phyloP scores from a whole-genome alignment of 768 basidiomycete species.

The Cantharellus cinnabarinus region DNA sequence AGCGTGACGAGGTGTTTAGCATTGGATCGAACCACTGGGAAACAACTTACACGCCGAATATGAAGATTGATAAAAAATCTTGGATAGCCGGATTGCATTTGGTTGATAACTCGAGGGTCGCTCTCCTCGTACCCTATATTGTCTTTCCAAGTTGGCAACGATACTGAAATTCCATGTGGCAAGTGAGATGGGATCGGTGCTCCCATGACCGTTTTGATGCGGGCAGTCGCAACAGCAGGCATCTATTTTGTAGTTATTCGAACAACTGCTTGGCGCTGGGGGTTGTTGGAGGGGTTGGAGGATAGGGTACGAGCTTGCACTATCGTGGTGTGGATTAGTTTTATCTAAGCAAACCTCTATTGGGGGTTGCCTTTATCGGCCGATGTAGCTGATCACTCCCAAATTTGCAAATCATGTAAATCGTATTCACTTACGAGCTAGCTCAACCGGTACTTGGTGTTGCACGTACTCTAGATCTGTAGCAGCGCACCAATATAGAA shows the following conservation, averaged over 20 bases:
- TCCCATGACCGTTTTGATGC: slow-evolving; percentile 3
- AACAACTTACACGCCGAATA: slow-evolving; percentile 54
- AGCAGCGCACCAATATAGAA: too few species aligned
- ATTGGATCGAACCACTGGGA: not conserved
- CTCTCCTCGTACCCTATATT: slow-evolving; percentile 86
- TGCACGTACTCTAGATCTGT: too few species aligned
- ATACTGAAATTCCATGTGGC: slow-evolving; percentile 87
- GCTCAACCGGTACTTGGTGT: too few species aligned
- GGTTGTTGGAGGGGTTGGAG: too few species aligned
- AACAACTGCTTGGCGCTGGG: too few species aligned
- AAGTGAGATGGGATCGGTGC: slow-evolving; percentile 16
- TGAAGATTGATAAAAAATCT: slow-evolving; percentile 81
- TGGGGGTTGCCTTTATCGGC: too few species aligned
- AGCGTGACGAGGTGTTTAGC: not conserved
- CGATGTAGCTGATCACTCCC: too few species aligned
- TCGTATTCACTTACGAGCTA: too few species aligned
- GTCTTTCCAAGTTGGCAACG: slow-evolving; percentile 80
- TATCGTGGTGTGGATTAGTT: too few species aligned
- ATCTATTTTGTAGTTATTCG: not conserved
- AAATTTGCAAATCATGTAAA: too few species aligned
- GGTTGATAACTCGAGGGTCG: slow-evolving; percentile 51
- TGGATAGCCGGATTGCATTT: slow-evolving; percentile 82
- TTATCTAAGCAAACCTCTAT: too few species aligned
- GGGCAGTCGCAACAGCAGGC: not conserved
- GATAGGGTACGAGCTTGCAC: too few species aligned